Conservation (phyloP, 495 filamentous ascomycete genomes). For the Glarea lozoyensis region DNA sequence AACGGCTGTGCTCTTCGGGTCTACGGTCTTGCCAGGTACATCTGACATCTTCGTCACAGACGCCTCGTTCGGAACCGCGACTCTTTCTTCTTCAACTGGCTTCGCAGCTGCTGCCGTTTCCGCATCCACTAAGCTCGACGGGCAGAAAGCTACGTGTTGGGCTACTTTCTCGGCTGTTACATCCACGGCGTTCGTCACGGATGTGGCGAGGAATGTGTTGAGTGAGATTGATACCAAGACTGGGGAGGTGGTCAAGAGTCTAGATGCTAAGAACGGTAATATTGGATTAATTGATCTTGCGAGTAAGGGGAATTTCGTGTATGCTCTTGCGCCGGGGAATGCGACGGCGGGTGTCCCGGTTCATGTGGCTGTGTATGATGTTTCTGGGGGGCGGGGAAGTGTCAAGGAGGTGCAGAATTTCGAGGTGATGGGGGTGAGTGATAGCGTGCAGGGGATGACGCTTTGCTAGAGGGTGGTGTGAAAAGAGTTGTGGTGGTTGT, state of each 20-base stretch:
- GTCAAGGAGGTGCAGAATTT: constrained; percentile 14
- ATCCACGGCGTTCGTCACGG: constrained; percentile 43
- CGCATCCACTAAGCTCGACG: constrained; percentile 27
- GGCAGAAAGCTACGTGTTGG: constrained; percentile 51
- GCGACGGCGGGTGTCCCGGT: constrained; percentile 34
- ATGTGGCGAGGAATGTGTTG: constrained; percentile 39
- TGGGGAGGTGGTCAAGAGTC: constrained; percentile 29
- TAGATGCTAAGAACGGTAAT: constrained; percentile 29
- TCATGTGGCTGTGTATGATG: constrained; percentile 43
- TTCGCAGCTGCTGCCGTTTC: constrained; percentile 10
- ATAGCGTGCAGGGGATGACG: constrained; percentile 9
- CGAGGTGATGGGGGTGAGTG: constrained; percentile 1
- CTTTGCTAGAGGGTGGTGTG: too few relatives aligned
- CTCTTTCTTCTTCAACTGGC: constrained; percentile 28
- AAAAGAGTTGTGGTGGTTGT: too few relatives aligned
- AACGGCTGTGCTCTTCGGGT: constrained; percentile 48
- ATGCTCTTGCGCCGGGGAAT: constrained; percentile 45
- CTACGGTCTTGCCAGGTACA: constrained; percentile 31
- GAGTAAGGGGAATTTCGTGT: constrained; percentile 41
- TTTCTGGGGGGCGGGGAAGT: constrained; percentile 22
- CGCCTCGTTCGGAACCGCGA: constrained; percentile 41
- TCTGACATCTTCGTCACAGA: constrained; percentile 42
- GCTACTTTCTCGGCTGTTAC: constrained; percentile 31
- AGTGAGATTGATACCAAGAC: constrained; percentile 40
- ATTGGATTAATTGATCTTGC: constrained; percentile 45